phyloP scores from a whole-genome alignment of 2,329 filamentous ascomycete genomes.

The Orbilia oligospora region DNA sequence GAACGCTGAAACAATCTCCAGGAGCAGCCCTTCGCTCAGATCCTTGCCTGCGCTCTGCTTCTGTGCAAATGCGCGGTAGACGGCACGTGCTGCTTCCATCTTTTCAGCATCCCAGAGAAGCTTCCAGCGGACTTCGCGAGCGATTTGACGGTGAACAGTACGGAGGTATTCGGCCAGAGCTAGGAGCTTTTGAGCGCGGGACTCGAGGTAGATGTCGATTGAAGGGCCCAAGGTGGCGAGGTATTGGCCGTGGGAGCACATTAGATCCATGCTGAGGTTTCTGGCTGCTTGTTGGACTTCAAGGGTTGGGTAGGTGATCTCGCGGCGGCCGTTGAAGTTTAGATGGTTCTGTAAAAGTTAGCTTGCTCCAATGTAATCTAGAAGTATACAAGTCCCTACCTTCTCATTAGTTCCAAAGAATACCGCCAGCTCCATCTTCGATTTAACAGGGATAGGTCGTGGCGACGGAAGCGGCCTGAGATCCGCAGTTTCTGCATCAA shows the following conservation, averaged over 20 bases:
- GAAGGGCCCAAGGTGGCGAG: conserved; percentile 81
- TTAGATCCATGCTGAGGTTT: conserved; percentile 83
- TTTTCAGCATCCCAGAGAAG: conserved; percentile 93
- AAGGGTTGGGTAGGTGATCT: conserved; percentile 76
- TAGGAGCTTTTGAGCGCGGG: conserved; percentile 80
- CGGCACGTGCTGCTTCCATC: conserved; percentile 80
- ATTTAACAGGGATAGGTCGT: conserved; percentile 80
- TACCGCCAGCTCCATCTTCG: conserved; percentile 92
- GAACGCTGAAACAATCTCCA: conserved; percentile 59
- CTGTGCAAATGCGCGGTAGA: conserved; percentile 74
- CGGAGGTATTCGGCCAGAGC: conserved; percentile 81
- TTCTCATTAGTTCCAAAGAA: conserved; percentile 87
- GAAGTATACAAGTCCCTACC: conserved; percentile 48
- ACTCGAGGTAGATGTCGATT: conserved; percentile 83
- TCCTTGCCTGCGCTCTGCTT: conserved; percentile 57
- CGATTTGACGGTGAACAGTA: conserved; percentile 76
- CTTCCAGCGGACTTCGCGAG: conserved; percentile 80
- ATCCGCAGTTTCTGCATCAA: conserved; percentile 65
- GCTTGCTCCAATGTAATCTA: neutral
- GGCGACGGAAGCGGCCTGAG: conserved; percentile 51
- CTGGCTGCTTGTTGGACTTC: conserved; percentile 84
- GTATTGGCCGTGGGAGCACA: conserved; percentile 81
- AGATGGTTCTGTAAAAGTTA: conserved; percentile 76
- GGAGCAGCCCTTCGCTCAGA: conserved; percentile 62
- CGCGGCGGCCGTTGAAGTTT: conserved; percentile 80